A percentile compares a stretch with the other conserved stretches of the same genome.
phyloP scores from a whole-genome alignment of 192 early-diverging fungal genomes.

The Kappamyces sp. region DNA sequence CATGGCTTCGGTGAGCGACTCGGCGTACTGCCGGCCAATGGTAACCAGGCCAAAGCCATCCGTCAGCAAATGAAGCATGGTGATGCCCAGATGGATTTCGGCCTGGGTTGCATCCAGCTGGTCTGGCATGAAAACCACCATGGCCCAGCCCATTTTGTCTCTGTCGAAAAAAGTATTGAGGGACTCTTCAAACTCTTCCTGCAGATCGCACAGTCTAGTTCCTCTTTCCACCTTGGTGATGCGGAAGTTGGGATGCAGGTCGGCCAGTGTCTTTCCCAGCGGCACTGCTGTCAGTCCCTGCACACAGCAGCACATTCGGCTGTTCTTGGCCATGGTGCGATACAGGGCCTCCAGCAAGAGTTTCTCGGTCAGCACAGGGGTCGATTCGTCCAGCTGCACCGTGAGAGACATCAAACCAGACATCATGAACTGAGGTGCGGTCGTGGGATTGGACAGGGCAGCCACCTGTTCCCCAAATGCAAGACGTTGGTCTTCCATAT shows the following conservation, averaged over 20 bases:
- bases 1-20: not conserved
- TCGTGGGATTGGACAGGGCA: too few species aligned
- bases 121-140: not conserved
- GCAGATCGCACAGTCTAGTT: not conserved
- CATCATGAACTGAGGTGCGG: too few species aligned
- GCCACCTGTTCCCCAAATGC: too few species aligned
- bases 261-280: slow-evolving; percentile 4
- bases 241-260: slow-evolving; percentile 5
- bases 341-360: not conserved
- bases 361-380: not conserved
- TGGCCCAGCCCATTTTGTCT: slow-evolving; percentile 7
- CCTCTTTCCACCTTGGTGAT: slow-evolving; percentile 5
- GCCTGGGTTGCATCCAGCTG: not conserved
- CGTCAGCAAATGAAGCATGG: slow-evolving; percentile 10
- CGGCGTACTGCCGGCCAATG: not conserved
- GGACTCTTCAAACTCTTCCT: not conserved
- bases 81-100: slow-evolving; percentile 1
- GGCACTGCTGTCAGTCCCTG: not conserved
- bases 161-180: not conserved
- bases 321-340: slow-evolving; percentile 2
- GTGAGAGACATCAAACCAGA: too few species aligned
- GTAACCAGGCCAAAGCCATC: slow-evolving; percentile 9
- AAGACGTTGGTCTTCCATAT: too few species aligned
- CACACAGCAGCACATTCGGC: not conserved
- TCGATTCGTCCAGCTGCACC: too few species aligned